Evolutionary conservation across 164 flowering plant species (phyloP).

Genomic region (Aristolochia contorta): DNA sequence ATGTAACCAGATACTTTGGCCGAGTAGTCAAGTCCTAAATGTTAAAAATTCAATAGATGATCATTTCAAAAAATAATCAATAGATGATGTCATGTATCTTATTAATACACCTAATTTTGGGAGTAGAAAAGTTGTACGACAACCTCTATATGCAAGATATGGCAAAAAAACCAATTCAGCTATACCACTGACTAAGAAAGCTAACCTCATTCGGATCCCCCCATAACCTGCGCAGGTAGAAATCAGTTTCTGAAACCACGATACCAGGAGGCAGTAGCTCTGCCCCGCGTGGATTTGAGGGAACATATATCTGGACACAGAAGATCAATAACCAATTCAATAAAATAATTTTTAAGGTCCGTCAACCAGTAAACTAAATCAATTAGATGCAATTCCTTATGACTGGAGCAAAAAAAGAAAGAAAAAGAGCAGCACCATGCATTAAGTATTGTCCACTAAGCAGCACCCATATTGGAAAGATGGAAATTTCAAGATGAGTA

Average conservation of each 20-base stretch:
- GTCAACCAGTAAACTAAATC: neutral
- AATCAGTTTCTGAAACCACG: constrained; percentile 64
- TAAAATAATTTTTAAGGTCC: neutral
- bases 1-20: constrained; percentile 77
- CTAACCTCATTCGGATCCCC: constrained; percentile 83
- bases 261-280: constrained; percentile 84
- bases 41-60: constrained; percentile 3
- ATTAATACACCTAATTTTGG: neutral
- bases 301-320: constrained; percentile 59
- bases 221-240: constrained; percentile 85
- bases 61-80: too few relatives aligned
- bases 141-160: too few relatives aligned
- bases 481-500: neutral
- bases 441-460: neutral
- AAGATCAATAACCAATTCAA: neutral
- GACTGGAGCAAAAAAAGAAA: neutral
- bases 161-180: neutral
- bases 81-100: too few relatives aligned
- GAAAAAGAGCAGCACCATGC: neutral
- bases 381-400: neutral
- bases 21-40: constrained; percentile 67
- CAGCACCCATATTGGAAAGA: neutral
- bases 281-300: constrained; percentile 85
- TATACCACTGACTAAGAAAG: too few relatives aligned
- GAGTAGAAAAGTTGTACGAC: neutral